These are phyloP conservation scores for Podospora comata DNA, from an alignment of 495 filamentous ascomycete species.

Conservation along the genomic window DNA sequence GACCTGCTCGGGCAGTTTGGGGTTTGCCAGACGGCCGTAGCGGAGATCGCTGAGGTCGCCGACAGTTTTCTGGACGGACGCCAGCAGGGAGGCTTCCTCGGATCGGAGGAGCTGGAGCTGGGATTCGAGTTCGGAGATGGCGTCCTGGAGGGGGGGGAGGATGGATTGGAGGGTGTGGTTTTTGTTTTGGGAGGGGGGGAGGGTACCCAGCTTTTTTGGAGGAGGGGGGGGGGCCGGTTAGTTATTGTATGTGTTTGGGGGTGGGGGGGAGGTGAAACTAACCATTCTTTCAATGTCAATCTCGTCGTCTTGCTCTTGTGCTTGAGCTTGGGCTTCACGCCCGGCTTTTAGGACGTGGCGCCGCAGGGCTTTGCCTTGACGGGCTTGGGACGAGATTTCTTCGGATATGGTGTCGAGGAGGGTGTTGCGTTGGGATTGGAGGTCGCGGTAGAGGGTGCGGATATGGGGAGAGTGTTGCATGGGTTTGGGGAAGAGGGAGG, in stretches of 20 bases:
- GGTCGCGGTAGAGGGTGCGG: conserved; percentile 70
- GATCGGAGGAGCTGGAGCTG: conserved; percentile 62
- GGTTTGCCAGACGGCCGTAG: conserved; percentile 69
- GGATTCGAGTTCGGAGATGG: conserved; percentile 60
- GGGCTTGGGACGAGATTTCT: conserved; percentile 65
- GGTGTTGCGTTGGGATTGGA: conserved; percentile 67
- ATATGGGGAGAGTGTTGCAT: conserved; percentile 70
- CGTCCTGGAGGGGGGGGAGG: conserved; percentile 63
- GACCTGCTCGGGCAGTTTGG: conserved; percentile 56
- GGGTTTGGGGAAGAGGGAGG: conserved; percentile 67
- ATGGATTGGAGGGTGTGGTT: conserved; percentile 64
- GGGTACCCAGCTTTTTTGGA: conserved; percentile 56
- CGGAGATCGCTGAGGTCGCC: conserved; percentile 77
- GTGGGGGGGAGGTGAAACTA: conserved; percentile 21
- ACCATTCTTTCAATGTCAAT: conserved; percentile 69
- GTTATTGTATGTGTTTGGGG: neutral
- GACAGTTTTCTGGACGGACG: conserved; percentile 59
- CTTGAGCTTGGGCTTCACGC: conserved; percentile 51
- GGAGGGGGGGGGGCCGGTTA: neutral
- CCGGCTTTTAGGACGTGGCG: conserved; percentile 58
- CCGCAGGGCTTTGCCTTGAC: conserved; percentile 59
- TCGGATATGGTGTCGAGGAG: conserved; percentile 63
- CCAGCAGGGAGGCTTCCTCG: conserved; percentile 59
- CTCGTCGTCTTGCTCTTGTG: conserved; percentile 59
- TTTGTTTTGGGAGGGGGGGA: conserved; percentile 37